Evolutionary conservation across 1,284 basidiomycete genomes (phyloP), one percentile per base, ranked within the genome.

Genomic region (Schizophyllum amplum): DNA sequence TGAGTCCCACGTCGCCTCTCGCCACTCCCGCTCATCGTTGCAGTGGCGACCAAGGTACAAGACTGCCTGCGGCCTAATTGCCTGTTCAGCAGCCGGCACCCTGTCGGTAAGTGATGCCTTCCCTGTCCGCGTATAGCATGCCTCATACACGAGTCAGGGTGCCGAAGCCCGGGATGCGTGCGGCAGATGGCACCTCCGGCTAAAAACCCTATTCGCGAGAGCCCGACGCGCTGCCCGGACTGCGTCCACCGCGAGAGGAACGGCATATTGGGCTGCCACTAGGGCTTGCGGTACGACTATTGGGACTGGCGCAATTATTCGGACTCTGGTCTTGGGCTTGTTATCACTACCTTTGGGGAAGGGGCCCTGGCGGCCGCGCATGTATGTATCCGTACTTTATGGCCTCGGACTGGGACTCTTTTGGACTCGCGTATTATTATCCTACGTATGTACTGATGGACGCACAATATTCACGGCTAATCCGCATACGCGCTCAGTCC

Each of bases 191-290:
- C 78, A 22, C 71, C 79, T 33, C 89, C 88, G 21, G 78, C 82
- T 53, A 81, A 77, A 62, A 89, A 90, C 65, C 85, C 88, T 17
- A 90, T 90, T 60, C 76, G 88, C 64, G 77, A 87, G 61, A 86
- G 82, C 67, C 80, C 81, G 24, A 76, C 75, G 24, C 68, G 66
- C 56, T 90, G 88, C 62, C 71, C 72, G 2, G 78, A 81, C 60
- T 90, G 87, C 63, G 65, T 63, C 13, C 24, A 21, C 13, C 48
- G 48, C 24, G 48, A 50, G 15, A 21, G 48, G 20, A 50, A 22
- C 22, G 48, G 48, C 13, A 50, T 24, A 9, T 24, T 50, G 48
- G 48, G 48, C 4, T 50, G 20, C 21, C 48, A 50, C 48, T 50
- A 20, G 22, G 33, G 33, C 17, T 9, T 42, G 33, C 33, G 33